Percentiles rank a stretch among this genome's conserved stretches.
These are phyloP conservation scores for Trametes meyenii DNA, from an alignment of 768 basidiomycete species.

Conservation along the genomic window DNA sequence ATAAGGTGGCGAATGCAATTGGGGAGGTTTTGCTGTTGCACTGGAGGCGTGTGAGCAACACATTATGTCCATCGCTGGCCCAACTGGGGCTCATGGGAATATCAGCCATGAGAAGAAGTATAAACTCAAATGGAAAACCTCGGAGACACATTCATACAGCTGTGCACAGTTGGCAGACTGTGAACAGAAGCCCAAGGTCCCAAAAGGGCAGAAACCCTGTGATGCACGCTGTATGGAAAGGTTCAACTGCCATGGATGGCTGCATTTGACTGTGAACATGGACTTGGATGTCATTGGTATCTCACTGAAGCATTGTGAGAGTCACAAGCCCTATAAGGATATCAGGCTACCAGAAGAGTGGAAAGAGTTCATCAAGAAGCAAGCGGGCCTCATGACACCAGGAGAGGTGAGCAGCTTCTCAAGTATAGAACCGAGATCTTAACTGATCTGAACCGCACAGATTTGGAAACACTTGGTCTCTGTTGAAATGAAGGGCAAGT, in stretches of 20 bases:
- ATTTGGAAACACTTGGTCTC: background rate
- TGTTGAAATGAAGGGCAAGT: background rate
- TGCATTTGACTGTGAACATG: background rate
- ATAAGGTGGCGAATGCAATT: no score
- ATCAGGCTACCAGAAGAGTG: constrained; percentile 14
- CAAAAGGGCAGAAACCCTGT: background rate
- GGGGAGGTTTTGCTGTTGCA: no score
- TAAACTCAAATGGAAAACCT: no score
- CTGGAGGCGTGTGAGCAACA: no score
- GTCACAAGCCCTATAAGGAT: constrained; percentile 9
- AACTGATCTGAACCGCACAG: background rate
- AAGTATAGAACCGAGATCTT: no score
- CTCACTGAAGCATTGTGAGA: constrained; percentile 1
- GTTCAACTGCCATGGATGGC: constrained; percentile 18
- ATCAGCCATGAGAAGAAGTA: no score
- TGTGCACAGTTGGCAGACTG: no score
- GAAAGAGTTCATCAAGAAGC: constrained; percentile 13
- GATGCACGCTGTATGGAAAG: constrained; percentile 2
- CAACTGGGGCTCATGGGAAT: no score
- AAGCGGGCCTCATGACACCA: background rate
- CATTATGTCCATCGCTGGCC: no score
- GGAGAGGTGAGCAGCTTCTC: background rate
- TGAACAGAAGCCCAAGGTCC: no score
- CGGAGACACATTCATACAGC: no score
- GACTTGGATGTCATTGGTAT: background rate